Conservation (phyloP, 306 rosid genomes). For the Malus fusca region DNA sequence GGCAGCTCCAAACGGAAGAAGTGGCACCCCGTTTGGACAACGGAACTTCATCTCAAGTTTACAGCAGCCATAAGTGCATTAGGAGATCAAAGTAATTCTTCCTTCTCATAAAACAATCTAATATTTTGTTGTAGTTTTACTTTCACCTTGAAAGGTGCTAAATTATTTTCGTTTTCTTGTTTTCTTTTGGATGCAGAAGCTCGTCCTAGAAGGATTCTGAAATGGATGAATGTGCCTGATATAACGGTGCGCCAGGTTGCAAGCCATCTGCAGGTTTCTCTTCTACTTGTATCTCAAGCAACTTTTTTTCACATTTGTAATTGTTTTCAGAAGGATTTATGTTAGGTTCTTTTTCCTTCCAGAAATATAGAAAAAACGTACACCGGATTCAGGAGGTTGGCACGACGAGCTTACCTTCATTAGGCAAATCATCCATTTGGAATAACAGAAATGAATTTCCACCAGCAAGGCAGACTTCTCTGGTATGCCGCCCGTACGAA, state of each 20-base stretch:
- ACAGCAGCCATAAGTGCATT: conserved; percentile 23
- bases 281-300: background rate
- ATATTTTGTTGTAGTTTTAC: background rate
- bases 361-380: conserved; percentile 27
- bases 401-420: background rate
- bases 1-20: background rate
- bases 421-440: background rate
- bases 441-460: background rate
- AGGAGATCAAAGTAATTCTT: conserved; percentile 33
- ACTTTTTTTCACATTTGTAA: background rate
- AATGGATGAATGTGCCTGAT: conserved; percentile 29
- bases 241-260: conserved; percentile 45
- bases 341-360: background rate
- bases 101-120: background rate
- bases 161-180: background rate
- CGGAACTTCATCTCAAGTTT: conserved; percentile 34
- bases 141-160: background rate
- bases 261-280: conserved; percentile 54
- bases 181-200: conserved; percentile 17
- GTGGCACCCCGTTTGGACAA: conserved; percentile 30
- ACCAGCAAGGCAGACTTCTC: background rate
- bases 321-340: background rate
- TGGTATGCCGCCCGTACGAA: background rate
- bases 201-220: conserved; percentile 36
- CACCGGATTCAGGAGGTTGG: background rate